Conservation (phyloP, 1,284 basidiomycete species). For the Schizophyllum amplum region DNA sequence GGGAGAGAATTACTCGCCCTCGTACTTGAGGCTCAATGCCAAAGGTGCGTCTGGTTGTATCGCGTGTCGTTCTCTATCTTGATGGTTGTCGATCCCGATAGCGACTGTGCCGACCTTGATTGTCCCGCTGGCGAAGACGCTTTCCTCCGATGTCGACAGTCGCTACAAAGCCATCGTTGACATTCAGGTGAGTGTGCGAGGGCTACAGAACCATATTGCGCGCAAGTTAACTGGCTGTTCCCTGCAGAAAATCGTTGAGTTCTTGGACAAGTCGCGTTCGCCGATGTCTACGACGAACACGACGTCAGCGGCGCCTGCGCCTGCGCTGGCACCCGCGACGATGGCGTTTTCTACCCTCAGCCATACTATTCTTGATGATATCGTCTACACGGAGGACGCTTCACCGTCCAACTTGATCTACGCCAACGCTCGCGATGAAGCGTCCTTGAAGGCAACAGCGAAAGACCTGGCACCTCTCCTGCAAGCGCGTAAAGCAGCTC, state of each 20-base stretch:
- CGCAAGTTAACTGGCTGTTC: conserved; percentile 5
- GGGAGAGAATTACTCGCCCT: conserved; percentile 59
- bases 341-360: conserved; percentile 57
- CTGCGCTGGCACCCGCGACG: conserved; percentile 72
- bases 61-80: too few relatives aligned
- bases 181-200: conserved; percentile 44
- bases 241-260: conserved; percentile 65
- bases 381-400: conserved; percentile 53
- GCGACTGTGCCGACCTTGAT: conserved; percentile 82
- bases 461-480: conserved; percentile 36
- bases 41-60: conserved; percentile 62
- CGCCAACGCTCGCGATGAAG: conserved; percentile 44
- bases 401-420: conserved; percentile 44
- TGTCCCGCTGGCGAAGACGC: conserved; percentile 74
- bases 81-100: conserved; percentile 19
- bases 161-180: conserved; percentile 78
- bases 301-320: conserved; percentile 66
- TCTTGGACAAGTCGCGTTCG: conserved; percentile 77
- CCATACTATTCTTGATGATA: conserved; percentile 52
- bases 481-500: conserved; percentile 38
- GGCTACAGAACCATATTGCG: neutral
- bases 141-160: conserved; percentile 51
- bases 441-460: conserved; percentile 33
- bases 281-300: conserved; percentile 56
- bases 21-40: conserved; percentile 70